Evolutionary conservation across 1,284 basidiomycete genomes (phyloP).

Genomic region (Waitea zeae): DNA sequence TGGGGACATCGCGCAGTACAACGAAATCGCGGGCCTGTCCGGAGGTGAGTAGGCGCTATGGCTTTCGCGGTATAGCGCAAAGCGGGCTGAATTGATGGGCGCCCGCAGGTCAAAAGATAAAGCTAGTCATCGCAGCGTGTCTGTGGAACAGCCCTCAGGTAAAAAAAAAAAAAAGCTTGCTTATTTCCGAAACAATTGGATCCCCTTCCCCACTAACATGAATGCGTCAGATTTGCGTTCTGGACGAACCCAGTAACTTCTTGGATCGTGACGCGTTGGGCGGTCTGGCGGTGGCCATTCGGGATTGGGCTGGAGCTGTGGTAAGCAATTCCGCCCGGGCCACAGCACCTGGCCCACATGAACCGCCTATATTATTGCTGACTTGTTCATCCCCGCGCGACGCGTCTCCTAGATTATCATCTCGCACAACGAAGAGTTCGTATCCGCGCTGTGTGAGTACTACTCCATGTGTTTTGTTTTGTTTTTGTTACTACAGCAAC

Average conservation of each 20-base stretch:
- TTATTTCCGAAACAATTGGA: no score
- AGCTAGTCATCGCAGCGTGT: constrained; percentile 88
- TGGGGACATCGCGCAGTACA: constrained; percentile 94
- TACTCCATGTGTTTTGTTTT: background rate
- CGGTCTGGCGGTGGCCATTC: constrained; percentile 90
- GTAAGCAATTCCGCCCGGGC: no score
- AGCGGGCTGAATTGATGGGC: constrained; percentile 1
- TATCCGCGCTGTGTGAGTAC: constrained; percentile 65
- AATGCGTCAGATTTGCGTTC: constrained; percentile 42
- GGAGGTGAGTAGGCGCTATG: no score
- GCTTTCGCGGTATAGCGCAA: constrained; percentile 13
- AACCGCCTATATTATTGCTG: no score
- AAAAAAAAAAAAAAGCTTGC: no score
- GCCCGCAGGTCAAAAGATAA: constrained; percentile 69
- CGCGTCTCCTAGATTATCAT: constrained; percentile 60
- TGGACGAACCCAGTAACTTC: constrained; percentile 96
- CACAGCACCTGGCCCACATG: no score
- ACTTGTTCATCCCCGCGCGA: constrained; percentile 5
- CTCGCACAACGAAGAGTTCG: constrained; percentile 90
- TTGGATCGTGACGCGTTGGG: constrained; percentile 82
- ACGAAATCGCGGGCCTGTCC: constrained; percentile 82
- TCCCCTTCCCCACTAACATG: constrained; percentile 1
- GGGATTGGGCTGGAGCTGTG: constrained; percentile 92
- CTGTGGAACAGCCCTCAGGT: constrained; percentile 92
- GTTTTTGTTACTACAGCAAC: constrained; percentile 2